A percentile compares a stretch with the other conserved stretches of the same genome.
phyloP scores from a whole-genome alignment of 768 basidiomycete species.

The Russula vinacea region DNA sequence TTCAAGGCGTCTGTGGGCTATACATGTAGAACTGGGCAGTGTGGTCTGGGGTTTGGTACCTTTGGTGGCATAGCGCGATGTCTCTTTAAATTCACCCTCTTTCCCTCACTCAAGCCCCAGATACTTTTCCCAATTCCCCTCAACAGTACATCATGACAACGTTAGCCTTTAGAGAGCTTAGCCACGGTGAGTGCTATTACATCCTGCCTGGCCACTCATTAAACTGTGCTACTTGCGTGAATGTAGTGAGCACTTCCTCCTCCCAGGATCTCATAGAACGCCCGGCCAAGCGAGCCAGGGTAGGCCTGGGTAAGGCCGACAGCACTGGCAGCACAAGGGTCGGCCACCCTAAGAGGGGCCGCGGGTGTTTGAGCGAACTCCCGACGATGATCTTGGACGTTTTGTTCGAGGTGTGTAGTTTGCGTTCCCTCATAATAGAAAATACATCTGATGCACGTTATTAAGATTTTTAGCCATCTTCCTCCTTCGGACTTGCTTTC shows the following conservation, averaged over 20 bases:
- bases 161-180: background rate
- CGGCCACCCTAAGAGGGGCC: background rate
- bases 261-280: background rate
- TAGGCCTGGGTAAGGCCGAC: too few species aligned
- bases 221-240: background rate
- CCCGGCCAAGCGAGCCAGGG: conserved; percentile 9
- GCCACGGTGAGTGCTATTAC: background rate
- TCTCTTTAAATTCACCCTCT: background rate
- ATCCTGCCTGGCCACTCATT: background rate
- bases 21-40: background rate
- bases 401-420: conserved; percentile 33
- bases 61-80: background rate
- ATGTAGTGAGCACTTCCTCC: background rate
- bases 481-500: conserved; percentile 36
- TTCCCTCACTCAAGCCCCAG: background rate
- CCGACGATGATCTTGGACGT: conserved; percentile 34
- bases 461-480: conserved; percentile 36
- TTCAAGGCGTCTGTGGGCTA: background rate
- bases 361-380: conserved; percentile 23
- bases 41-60: background rate
- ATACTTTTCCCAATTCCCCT: background rate
- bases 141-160: background rate
- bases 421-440: background rate
- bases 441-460: background rate
- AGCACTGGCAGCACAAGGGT: background rate